phyloP scores from a whole-genome alignment of 495 filamentous ascomycete genomes.

The Apodospora peruviana region DNA sequence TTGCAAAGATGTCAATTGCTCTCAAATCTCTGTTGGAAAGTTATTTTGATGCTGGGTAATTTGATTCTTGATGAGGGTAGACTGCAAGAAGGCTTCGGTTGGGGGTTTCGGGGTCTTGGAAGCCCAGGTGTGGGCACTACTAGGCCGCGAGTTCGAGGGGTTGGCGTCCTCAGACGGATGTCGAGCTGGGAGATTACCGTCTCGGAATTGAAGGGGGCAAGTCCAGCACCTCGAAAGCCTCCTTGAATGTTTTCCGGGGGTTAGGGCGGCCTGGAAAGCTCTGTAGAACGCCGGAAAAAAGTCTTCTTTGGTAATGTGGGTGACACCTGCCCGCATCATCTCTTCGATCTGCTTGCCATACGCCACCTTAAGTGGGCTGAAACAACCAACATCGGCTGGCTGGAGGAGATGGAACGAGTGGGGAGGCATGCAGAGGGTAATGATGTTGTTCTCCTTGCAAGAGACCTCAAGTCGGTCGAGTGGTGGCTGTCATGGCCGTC shows the following conservation, averaged over 20 bases:
- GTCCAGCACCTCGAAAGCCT: slow-evolving; percentile 6
- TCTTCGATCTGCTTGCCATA: slow-evolving; percentile 1
- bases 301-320: slow-evolving; percentile 5
- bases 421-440: slow-evolving; percentile 5
- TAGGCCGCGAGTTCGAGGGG: background rate
- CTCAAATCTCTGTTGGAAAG: slow-evolving; percentile 1
- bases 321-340: slow-evolving; percentile 2
- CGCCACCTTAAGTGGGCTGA: slow-evolving; percentile 5
- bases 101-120: slow-evolving; percentile 1
- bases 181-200: slow-evolving; percentile 8
- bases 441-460: slow-evolving; percentile 3
- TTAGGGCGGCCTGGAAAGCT: no score
- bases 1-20: background rate
- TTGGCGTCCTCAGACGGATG: slow-evolving; percentile 1
- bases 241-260: background rate
- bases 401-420: slow-evolving; percentile 13
- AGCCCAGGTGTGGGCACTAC: background rate
- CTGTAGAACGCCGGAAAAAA: slow-evolving; percentile 3
- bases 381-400: slow-evolving; percentile 14
- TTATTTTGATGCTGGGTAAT: slow-evolving; percentile 5
- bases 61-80: background rate
- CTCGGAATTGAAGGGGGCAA: slow-evolving; percentile 7
- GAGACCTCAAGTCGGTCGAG: slow-evolving; percentile 7
- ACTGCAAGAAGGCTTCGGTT: slow-evolving; percentile 1
- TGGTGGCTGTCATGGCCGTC: slow-evolving; percentile 7